Conservation (phyloP, 2,329 filamentous ascomycete species). For the Elsinoe fawcettii region DNA sequence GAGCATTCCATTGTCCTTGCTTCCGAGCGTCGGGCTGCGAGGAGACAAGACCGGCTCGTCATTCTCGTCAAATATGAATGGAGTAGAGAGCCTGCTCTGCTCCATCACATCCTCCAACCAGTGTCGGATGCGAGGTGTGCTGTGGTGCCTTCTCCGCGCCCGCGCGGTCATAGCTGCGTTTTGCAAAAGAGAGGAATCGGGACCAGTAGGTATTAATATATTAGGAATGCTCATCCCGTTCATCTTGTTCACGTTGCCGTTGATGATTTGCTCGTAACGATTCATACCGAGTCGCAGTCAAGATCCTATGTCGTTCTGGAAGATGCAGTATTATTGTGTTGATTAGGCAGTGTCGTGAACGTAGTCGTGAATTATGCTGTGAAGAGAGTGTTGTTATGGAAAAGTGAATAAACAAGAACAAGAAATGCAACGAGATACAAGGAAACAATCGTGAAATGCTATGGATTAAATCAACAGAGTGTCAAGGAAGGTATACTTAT, state of each 20-base stretch:
- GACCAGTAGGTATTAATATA: slow-evolving; percentile 5
- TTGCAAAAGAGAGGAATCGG: slow-evolving; percentile 7
- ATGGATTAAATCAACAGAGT: neutral
- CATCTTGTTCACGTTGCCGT: neutral
- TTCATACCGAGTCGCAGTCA: neutral
- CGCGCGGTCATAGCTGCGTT: slow-evolving; percentile 8
- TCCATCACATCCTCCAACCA: slow-evolving; percentile 15
- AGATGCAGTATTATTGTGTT: neutral
- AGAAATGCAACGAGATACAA: slow-evolving; percentile 2
- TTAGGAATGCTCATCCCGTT: neutral
- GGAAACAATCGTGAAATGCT: slow-evolving; percentile 2
- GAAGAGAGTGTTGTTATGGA: neutral
- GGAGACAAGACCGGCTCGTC: slow-evolving; percentile 8
- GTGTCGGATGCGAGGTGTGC: slow-evolving; percentile 14
- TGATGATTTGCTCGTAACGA: slow-evolving; percentile 7
- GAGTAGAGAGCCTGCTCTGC: slow-evolving; percentile 7
- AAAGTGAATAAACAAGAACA: neutral
- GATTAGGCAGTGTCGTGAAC: neutral
- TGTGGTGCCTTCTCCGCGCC: slow-evolving; percentile 9
- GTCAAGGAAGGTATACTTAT: slow-evolving; percentile 1
- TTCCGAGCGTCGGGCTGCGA: neutral
- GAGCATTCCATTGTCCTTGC: slow-evolving; percentile 2
- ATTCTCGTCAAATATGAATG: slow-evolving; percentile 7
- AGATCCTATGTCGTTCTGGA: neutral
- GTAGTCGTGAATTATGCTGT: neutral